Evolutionary conservation across 83 land plant genomes (phyloP).

Genomic region (Picea abies): DNA sequence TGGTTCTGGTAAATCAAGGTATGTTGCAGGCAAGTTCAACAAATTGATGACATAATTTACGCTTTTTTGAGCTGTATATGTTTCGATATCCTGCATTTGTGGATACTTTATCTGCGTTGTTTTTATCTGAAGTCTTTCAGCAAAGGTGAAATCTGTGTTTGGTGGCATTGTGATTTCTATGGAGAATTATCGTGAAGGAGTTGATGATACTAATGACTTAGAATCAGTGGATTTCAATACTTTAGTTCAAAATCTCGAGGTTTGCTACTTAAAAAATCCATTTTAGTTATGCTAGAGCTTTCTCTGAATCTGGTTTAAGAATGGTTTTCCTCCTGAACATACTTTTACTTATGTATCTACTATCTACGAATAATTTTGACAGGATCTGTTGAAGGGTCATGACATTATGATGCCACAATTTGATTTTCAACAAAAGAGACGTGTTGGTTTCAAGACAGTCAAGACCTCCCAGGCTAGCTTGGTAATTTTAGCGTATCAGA

Average conservation of each 20-base stretch:
- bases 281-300: not conserved
- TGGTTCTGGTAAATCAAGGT: constrained; percentile 99
- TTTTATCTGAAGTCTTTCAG: constrained; percentile 73
- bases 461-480: constrained; percentile 83
- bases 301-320: not conserved
- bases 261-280: constrained; percentile 16
- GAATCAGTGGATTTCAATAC: constrained; percentile 84
- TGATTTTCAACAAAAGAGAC: constrained; percentile 90
- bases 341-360: not conserved
- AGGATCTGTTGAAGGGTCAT: constrained; percentile 84
- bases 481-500: constrained; percentile 44
- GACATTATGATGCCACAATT: constrained; percentile 74
- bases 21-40: not conserved
- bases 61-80: not conserved
- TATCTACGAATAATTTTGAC: not conserved
- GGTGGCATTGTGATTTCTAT: constrained; percentile 84
- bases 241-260: constrained; percentile 83
- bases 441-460: constrained; percentile 61
- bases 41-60: not conserved
- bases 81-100: not conserved
- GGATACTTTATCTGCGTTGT: constrained; percentile 1
- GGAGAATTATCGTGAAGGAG: constrained; percentile 92
- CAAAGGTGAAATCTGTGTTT: constrained; percentile 90
- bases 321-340: not conserved
- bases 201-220: constrained; percentile 87